Percentiles rank a stretch among this genome's conserved stretches.
phyloP scores from a whole-genome alignment of 768 basidiomycete species.

The Lanmaoa pseudosensibilis region DNA sequence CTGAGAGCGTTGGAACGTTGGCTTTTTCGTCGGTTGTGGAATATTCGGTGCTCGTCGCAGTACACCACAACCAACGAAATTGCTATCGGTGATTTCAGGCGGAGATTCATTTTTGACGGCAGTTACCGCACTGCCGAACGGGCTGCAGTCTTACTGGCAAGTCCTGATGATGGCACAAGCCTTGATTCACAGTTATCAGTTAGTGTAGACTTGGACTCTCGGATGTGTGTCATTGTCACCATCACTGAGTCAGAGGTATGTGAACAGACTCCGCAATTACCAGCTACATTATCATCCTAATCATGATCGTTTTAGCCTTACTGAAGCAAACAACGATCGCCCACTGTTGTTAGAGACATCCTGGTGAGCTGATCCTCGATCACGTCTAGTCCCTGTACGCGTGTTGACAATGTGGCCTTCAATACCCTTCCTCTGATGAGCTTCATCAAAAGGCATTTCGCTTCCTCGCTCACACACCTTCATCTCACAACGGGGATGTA shows the following conservation, averaged over 20 bases:
- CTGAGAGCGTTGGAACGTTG: constrained; percentile 15
- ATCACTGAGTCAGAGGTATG: neutral
- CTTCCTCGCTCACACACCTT: neutral
- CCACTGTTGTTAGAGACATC: neutral
- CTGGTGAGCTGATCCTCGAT: neutral
- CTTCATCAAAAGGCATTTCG: neutral
- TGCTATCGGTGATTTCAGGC: constrained; percentile 13
- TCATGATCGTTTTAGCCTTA: neutral
- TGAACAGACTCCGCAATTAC: neutral
- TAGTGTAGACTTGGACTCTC: too few relatives aligned
- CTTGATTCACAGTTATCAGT: too few relatives aligned
- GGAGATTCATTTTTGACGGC: constrained; percentile 23
- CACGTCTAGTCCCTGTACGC: neutral
- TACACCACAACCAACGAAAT: constrained; percentile 37
- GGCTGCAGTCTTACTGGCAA: neutral
- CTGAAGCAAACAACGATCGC: too few relatives aligned
- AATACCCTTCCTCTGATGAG: neutral
- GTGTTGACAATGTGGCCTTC: too few relatives aligned
- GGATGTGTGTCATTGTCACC: too few relatives aligned
- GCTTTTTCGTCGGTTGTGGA: constrained; percentile 16
- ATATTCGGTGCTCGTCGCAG: constrained; percentile 42
- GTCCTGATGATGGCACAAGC: too few relatives aligned
- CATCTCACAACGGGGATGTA: too few relatives aligned
- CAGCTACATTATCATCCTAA: neutral
- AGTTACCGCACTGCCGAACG: constrained; percentile 2